These are phyloP conservation scores for Fremontodendron californicum DNA, from an alignment of 345 rosid species.

Conservation along the genomic window DNA sequence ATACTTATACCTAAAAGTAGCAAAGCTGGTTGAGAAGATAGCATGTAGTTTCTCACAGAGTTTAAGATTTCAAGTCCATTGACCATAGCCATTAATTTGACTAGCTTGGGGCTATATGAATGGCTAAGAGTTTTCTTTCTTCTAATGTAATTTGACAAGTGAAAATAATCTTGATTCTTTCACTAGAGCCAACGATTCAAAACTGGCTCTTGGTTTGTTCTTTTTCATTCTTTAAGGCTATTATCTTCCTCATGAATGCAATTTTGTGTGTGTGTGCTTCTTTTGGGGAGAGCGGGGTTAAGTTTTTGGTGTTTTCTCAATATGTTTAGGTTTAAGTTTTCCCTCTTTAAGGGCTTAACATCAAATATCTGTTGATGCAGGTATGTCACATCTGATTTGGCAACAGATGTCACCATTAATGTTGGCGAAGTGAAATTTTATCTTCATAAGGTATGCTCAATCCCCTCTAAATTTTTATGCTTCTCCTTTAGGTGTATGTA, in stretches of 20 bases:
- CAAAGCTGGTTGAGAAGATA: background rate
- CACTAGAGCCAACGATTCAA: background rate
- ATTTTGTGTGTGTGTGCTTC: background rate
- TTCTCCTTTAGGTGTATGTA: background rate
- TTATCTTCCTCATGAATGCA: background rate
- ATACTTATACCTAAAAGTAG: background rate
- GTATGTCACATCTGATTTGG: conserved; percentile 68
- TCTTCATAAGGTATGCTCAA: conserved; percentile 71
- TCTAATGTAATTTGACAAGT: background rate
- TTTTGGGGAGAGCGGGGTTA: background rate
- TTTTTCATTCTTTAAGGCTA: background rate
- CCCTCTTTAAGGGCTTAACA: conserved; percentile 13
- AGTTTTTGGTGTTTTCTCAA: background rate
- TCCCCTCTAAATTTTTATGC: background rate
- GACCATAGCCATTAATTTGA: background rate
- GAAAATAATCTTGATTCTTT: background rate
- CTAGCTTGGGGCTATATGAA: background rate
- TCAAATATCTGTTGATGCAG: conserved; percentile 35
- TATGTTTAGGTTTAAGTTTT: background rate
- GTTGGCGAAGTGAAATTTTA: conserved; percentile 73
- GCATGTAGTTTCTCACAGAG: background rate
- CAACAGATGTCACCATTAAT: conserved; percentile 59
- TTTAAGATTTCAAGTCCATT: background rate
- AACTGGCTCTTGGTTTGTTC: background rate
- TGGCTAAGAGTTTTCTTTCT: background rate